Conservation (phyloP, 169 alveolate genomes). For the Plasmodium blacklocki region DNA sequence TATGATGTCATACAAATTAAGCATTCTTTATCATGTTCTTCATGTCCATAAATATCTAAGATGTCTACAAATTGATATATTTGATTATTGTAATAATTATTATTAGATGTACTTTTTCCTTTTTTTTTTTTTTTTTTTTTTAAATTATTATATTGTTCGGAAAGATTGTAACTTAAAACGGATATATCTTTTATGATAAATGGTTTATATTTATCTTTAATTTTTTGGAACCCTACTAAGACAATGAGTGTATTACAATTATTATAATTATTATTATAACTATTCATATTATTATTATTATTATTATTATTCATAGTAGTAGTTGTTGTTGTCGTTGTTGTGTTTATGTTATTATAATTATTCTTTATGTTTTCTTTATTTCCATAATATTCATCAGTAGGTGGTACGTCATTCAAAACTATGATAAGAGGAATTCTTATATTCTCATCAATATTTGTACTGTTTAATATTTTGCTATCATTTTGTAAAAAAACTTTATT, state of each 20-base stretch:
- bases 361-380: neutral
- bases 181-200: constrained; percentile 43
- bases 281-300: neutral
- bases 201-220: constrained; percentile 56
- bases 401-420: constrained; percentile 12
- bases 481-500: neutral
- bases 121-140: constrained; percentile 1
- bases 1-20: constrained; percentile 82
- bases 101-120: neutral
- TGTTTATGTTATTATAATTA: neutral
- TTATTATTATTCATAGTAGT: neutral
- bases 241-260: constrained; percentile 41
- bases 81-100: constrained; percentile 9
- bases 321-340: neutral
- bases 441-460: neutral
- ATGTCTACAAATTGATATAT: constrained; percentile 33
- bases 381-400: neutral
- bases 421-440: constrained; percentile 39
- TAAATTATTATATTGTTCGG: neutral
- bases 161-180: constrained; percentile 6
- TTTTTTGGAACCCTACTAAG: constrained; percentile 43
- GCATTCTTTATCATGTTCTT: constrained; percentile 82
- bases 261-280: neutral
- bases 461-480: constrained; percentile 1
- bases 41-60: constrained; percentile 64